Conservation (phyloP, 345 rosid species). For the Acer negundo region DNA sequence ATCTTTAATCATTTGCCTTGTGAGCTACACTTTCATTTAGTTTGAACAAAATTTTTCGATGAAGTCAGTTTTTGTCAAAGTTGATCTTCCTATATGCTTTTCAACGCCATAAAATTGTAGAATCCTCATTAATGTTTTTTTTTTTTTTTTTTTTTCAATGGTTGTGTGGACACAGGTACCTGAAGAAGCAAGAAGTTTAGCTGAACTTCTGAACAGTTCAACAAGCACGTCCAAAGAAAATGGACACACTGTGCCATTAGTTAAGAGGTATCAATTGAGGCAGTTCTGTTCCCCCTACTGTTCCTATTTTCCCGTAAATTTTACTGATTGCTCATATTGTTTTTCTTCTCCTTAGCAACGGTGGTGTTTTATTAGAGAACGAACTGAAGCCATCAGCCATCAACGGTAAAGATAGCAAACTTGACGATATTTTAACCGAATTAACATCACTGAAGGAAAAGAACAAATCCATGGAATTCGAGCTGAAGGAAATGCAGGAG, state of each 20-base stretch:
- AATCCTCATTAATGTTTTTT: neutral
- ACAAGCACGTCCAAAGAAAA: constrained; percentile 23
- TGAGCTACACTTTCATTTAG: neutral
- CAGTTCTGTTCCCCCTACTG: neutral
- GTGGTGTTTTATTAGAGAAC: constrained; percentile 15
- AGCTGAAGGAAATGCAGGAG: constrained; percentile 88
- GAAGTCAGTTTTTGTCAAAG: neutral
- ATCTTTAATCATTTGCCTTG: neutral
- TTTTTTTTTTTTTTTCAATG: neutral
- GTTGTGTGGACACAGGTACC: constrained; percentile 31
- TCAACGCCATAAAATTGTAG: neutral
- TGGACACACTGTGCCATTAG: constrained; percentile 19
- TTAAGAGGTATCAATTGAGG: constrained; percentile 43
- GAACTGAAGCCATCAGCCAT: constrained; percentile 19
- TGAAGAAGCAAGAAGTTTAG: constrained; percentile 19
- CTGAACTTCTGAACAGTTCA: constrained; percentile 6
- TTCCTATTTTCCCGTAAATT: neutral
- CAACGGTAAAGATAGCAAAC: constrained; percentile 13
- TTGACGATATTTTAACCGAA: constrained; percentile 39
- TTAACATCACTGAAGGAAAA: constrained; percentile 52
- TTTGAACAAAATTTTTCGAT: neutral
- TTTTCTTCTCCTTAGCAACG: constrained; percentile 25
- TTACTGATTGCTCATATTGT: constrained; percentile 4
- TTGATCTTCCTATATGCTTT: constrained; percentile 8
- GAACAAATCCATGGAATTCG: constrained; percentile 65